Evolutionary conservation across 352 stramenopile genomes (phyloP).

Genomic region (Phytophthora melonis): DNA sequence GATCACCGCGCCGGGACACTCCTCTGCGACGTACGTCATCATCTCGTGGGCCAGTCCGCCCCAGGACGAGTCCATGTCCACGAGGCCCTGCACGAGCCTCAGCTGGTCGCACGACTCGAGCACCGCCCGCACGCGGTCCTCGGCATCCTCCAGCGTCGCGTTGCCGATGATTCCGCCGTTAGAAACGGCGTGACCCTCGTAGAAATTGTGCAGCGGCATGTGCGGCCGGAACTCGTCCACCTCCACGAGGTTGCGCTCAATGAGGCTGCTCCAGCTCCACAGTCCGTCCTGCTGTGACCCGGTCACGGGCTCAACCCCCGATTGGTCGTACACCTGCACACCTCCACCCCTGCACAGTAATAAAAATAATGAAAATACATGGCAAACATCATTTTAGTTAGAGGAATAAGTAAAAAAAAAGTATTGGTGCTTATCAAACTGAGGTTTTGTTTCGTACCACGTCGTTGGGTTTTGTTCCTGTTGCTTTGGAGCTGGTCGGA

Average conservation of each 20-base stretch:
- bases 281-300: slow-evolving; percentile 35
- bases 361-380: background rate
- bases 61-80: slow-evolving; percentile 88
- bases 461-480: slow-evolving; percentile 39
- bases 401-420: background rate
- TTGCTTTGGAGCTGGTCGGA: slow-evolving; percentile 28
- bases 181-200: slow-evolving; percentile 59
- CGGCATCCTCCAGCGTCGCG: slow-evolving; percentile 63
- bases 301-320: slow-evolving; percentile 14
- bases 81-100: slow-evolving; percentile 66
- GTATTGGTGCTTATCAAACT: background rate
- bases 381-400: background rate
- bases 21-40: slow-evolving; percentile 75
- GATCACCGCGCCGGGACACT: slow-evolving; percentile 69
- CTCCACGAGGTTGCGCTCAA: slow-evolving; percentile 70
- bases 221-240: slow-evolving; percentile 80
- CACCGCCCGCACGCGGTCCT: slow-evolving; percentile 68
- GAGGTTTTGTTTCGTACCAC: slow-evolving; percentile 42
- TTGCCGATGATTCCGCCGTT: slow-evolving; percentile 64
- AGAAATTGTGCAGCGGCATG: slow-evolving; percentile 87
- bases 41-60: slow-evolving; percentile 77
- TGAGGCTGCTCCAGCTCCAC: slow-evolving; percentile 70
- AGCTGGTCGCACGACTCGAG: slow-evolving; percentile 80
- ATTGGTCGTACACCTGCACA: slow-evolving; percentile 77
- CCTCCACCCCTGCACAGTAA: slow-evolving; percentile 51